phyloP scores from a whole-genome alignment of 23 red algal species.

The Gracilaria vermiculophylla region DNA sequence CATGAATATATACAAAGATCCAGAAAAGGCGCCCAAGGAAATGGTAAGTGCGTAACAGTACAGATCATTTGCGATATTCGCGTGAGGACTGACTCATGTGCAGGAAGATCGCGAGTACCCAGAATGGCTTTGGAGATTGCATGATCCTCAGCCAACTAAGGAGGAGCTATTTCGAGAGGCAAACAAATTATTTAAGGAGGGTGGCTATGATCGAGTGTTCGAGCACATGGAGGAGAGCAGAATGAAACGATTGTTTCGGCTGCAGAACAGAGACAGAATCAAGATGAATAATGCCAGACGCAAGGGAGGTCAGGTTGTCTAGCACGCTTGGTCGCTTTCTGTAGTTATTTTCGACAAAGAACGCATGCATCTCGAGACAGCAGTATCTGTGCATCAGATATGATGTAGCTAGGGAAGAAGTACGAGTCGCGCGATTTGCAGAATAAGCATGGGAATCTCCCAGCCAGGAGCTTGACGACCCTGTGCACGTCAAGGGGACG shows the following conservation, averaged over 20 bases:
- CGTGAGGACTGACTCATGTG: neutral
- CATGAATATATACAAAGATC: slow-evolving; percentile 61
- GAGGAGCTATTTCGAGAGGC: slow-evolving; percentile 41
- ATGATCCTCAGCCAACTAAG: slow-evolving; percentile 35
- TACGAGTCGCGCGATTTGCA: neutral
- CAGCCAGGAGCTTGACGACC: no score
- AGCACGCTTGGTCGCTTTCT: neutral
- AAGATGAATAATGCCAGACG: slow-evolving; percentile 48
- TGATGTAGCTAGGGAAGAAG: neutral
- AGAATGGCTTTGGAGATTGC: slow-evolving; percentile 55
- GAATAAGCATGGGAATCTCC: no score
- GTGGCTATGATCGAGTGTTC: slow-evolving; percentile 49
- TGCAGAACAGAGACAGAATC: slow-evolving; percentile 22
- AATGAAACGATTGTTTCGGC: slow-evolving; percentile 36
- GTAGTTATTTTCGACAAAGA: neutral
- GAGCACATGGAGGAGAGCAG: slow-evolving; percentile 29
- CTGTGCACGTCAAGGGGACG: neutral
- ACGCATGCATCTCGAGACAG: neutral
- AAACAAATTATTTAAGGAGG: slow-evolving; percentile 9
- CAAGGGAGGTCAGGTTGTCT: slow-evolving; percentile 35
- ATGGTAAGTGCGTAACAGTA: slow-evolving; percentile 15
- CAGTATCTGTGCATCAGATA: neutral
- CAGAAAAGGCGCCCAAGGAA: slow-evolving; percentile 27
- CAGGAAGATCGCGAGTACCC: slow-evolving; percentile 51
- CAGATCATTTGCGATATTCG: neutral